Percentiles rank a stretch among this genome's conserved stretches.
Evolutionary conservation across 225 moss, liverwort and hornwort species (phyloP).

Genomic region (Pseudisothecium myosuroides): DNA sequence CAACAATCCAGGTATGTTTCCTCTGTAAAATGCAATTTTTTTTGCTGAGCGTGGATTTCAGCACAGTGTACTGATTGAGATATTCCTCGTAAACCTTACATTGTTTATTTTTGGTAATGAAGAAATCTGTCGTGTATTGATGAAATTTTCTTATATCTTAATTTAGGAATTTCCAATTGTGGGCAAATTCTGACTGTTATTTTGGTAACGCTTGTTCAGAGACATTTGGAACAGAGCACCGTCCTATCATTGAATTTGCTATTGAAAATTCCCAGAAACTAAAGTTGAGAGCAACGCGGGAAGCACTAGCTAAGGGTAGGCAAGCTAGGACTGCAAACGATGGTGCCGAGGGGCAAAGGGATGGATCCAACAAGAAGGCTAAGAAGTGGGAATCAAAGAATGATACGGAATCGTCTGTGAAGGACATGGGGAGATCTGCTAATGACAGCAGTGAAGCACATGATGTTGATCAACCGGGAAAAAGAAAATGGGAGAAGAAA

Average conservation of each 20-base stretch:
- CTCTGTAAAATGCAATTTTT: neutral
- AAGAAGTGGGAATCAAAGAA: slow-evolving; percentile 10
- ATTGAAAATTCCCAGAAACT: slow-evolving; percentile 84
- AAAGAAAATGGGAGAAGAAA: slow-evolving; percentile 29
- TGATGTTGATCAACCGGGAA: slow-evolving; percentile 8
- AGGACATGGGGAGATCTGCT: neutral
- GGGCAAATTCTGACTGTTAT: neutral
- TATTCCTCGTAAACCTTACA: neutral
- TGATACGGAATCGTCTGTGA: neutral
- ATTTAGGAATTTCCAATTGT: neutral
- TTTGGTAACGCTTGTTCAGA: slow-evolving; percentile 24
- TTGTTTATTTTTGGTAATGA: neutral
- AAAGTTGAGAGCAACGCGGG: slow-evolving; percentile 62
- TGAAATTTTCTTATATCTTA: neutral
- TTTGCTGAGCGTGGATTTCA: neutral
- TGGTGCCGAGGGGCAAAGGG: neutral
- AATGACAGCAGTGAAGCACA: neutral
- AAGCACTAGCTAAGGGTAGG: slow-evolving; percentile 39
- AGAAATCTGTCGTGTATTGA: neutral
- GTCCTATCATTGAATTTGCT: slow-evolving; percentile 87
- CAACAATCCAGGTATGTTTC: slow-evolving; percentile 74
- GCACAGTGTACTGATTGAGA: neutral
- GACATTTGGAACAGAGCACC: slow-evolving; percentile 66
- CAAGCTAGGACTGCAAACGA: slow-evolving; percentile 14
- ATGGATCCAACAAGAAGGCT: neutral